Evolutionary conservation across 768 basidiomycete genomes (phyloP), one percentile per base, ranked within the genome.

Genomic region (Leccinellum luteum): DNA sequence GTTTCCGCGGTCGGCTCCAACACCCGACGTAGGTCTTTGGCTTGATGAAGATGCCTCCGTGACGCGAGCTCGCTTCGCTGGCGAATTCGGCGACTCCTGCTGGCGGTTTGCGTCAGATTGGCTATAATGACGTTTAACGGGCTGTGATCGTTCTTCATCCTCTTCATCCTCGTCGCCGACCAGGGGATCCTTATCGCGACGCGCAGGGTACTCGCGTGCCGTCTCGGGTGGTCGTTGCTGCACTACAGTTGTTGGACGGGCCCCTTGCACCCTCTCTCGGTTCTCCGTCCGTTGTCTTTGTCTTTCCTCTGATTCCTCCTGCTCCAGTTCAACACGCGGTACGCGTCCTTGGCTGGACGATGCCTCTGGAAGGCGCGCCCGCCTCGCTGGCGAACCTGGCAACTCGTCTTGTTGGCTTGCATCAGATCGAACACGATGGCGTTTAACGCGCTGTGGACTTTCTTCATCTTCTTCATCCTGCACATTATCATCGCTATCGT

Each of bases 51-150:
- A 43, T 13, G 27, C 21, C 3, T 34, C 47, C 1, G 43, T 45
- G 3, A 66, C 53, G 23, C 63, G 65, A 4, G 45, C 50, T 41
- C 61, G 63, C 30, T 71, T 47, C 23, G 19, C 30, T 28, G 49
- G 62, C 6, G 44, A 27, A 21, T 34, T 38, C 43, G 14, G 52
- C 51, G 6, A 3, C 23, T 50, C 30, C 13, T 6, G 49, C 28
- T 3, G 58, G 43, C 25, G 58, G 13, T 51, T 61, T n/a, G 52
- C 55, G 25, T 56, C 57, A 23, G 54, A 52, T 23, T 51, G 55
- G 9, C 17, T 23, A 25, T 56, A 64, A 10, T 58, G 52, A 27
- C 65, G 71, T 35, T 67, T 69, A 41, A 21, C 51, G 8, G 41
- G 59, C 10, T 50, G 56, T 6, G 25, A 38, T 21, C 34, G 57